Evolutionary conservation across 1,139 yeast species (phyloP).

Genomic region (Hemisphaericaspora subhashii): DNA sequence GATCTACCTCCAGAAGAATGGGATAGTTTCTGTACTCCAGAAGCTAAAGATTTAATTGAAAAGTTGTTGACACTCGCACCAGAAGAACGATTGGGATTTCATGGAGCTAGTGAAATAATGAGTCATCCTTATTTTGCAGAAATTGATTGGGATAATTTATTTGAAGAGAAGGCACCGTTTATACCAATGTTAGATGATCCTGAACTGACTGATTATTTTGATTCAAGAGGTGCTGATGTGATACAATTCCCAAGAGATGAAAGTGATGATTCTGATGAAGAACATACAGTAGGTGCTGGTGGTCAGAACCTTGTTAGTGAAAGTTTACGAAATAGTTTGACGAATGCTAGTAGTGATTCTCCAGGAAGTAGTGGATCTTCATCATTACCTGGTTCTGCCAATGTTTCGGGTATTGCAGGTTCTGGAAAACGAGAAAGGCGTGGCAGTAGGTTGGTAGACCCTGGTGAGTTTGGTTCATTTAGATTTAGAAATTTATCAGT

Average conservation of each 20-base stretch:
- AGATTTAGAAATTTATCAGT: conserved; percentile 87
- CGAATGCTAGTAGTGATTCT: conserved; percentile 2
- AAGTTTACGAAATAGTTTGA: conserved; percentile 4
- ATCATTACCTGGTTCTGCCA: conserved; percentile 12
- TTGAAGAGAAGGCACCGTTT: conserved; percentile 77
- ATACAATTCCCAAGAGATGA: conserved; percentile 60
- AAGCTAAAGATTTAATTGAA: conserved; percentile 72
- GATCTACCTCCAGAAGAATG: conserved; percentile 59
- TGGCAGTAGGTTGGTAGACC: conserved; percentile 68
- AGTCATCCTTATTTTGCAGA: conserved; percentile 72
- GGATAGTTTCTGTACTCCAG: conserved; percentile 54
- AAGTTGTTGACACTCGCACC: conserved; percentile 66
- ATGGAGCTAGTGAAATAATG: conserved; percentile 79
- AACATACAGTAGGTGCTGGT: conserved; percentile 7
- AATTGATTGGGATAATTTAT: conserved; percentile 74
- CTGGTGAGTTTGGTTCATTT: conserved; percentile 88
- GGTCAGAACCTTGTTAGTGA: background rate
- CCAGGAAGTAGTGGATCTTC: conserved; percentile 4
- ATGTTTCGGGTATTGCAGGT: conserved; percentile 7
- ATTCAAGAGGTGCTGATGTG: conserved; percentile 80
- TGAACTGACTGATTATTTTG: conserved; percentile 90
- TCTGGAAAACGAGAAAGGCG: conserved; percentile 58
- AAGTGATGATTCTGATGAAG: conserved; percentile 28
- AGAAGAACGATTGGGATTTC: conserved; percentile 63
- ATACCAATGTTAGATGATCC: conserved; percentile 81